phyloP scores from a whole-genome alignment of 78 protist genomes.

The Speleostelium caveatum region DNA sequence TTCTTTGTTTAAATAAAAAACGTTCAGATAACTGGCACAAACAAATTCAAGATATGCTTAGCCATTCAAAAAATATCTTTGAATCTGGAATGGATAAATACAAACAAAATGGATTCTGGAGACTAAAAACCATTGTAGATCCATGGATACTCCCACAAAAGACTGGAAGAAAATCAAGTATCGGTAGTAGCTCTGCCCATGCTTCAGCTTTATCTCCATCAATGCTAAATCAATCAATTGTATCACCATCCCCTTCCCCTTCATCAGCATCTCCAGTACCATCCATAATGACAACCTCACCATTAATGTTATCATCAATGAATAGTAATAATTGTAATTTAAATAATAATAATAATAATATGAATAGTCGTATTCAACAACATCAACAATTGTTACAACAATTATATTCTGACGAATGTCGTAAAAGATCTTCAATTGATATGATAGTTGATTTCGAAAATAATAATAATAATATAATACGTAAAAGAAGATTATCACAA shows the following conservation, averaged over 20 bases:
- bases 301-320: constrained; percentile 12
- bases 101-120: constrained; percentile 77
- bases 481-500: constrained; percentile 17
- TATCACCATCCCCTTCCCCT: background rate
- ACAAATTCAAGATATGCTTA: constrained; percentile 73
- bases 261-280: constrained; percentile 12
- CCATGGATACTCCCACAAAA: constrained; percentile 66
- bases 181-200: background rate
- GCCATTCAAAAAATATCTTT: constrained; percentile 60
- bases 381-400: background rate
- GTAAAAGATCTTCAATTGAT: constrained; percentile 29
- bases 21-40: constrained; percentile 76
- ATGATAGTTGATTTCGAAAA: background rate
- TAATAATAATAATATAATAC: background rate
- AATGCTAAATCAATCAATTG: background rate
- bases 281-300: background rate
- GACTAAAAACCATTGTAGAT: constrained; percentile 42
- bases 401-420: constrained; percentile 8
- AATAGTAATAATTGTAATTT: too few species aligned
- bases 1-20: constrained; percentile 54
- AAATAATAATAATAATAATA: too few species aligned
- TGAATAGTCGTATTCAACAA: background rate
- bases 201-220: background rate
- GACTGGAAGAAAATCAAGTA: constrained; percentile 8
- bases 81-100: constrained; percentile 78